Percentiles rank a stretch among this genome's conserved stretches.
Evolutionary conservation across 352 stramenopile genomes (phyloP).

Genomic region (Phytophthora ohioensis): DNA sequence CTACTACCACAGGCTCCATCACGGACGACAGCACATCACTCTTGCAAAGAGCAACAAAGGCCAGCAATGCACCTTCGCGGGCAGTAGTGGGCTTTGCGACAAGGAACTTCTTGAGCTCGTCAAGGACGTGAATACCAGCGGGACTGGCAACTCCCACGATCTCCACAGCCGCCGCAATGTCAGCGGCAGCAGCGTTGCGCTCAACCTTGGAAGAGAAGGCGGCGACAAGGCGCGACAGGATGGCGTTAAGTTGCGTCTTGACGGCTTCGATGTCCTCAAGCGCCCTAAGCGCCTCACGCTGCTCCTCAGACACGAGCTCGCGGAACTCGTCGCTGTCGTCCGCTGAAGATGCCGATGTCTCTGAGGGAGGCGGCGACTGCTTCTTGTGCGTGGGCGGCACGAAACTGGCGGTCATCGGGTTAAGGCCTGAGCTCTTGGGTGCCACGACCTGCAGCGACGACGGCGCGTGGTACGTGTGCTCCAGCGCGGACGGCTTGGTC

Average conservation of each 20-base stretch:
- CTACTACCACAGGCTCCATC: conserved; percentile 65
- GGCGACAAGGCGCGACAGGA: conserved; percentile 58
- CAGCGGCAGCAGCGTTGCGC: conserved; percentile 55
- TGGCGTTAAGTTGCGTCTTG: conserved; percentile 43
- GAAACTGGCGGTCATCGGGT: conserved; percentile 2
- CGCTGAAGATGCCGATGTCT: conserved; percentile 47
- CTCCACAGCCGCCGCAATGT: conserved; percentile 59
- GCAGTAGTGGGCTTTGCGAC: conserved; percentile 52
- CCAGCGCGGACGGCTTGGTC: conserved; percentile 47
- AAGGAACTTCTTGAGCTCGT: conserved; percentile 55
- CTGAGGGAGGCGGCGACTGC: conserved; percentile 35
- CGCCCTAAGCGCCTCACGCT: conserved; percentile 48
- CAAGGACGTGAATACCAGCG: conserved; percentile 50
- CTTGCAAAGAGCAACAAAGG: conserved; percentile 51
- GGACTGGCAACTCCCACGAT: conserved; percentile 48
- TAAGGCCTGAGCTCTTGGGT: conserved; percentile 12
- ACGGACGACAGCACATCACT: conserved; percentile 54
- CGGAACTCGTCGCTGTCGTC: conserved; percentile 47
- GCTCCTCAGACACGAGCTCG: conserved; percentile 53
- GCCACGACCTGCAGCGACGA: conserved; percentile 39
- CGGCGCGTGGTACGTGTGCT: conserved; percentile 26
- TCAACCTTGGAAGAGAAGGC: conserved; percentile 41
- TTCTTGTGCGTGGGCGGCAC: conserved; percentile 34
- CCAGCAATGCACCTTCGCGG: conserved; percentile 64
- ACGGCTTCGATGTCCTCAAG: conserved; percentile 45